phyloP scores from a whole-genome alignment of 2,329 filamentous ascomycete genomes.

The Penicillium hesseltinei region DNA sequence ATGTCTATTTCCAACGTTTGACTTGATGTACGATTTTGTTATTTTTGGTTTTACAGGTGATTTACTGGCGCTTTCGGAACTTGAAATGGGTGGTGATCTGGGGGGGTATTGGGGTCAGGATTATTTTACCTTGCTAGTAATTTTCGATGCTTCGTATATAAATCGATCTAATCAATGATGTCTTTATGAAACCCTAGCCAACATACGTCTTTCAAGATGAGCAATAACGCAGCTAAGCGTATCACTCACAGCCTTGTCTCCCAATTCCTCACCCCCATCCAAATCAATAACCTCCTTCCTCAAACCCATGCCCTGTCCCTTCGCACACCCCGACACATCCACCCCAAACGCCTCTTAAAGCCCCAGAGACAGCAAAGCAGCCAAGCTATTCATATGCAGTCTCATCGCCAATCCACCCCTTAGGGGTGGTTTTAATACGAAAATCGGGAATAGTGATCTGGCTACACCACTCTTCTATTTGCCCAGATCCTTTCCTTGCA shows the following conservation, averaged over 20 bases:
- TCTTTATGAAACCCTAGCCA: background rate
- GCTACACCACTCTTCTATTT: too few species aligned
- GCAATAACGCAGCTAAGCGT: background rate
- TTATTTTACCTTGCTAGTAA: background rate
- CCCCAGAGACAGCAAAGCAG: too few species aligned
- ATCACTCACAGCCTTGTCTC: background rate
- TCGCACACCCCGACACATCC: too few species aligned
- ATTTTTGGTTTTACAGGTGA: background rate
- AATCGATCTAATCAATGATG: background rate
- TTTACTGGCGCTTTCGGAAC: background rate
- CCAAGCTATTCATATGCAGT: too few species aligned
- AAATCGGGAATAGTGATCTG: too few species aligned
- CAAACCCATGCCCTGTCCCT: too few species aligned
- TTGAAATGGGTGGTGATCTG: background rate
- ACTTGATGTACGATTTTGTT: background rate
- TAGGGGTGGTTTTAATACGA: too few species aligned
- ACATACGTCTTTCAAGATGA: background rate
- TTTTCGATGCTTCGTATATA: slow-evolving; percentile 1
- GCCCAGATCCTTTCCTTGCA: too few species aligned
- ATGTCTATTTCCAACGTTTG: slow-evolving; percentile 1
- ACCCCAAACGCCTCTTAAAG: too few species aligned
- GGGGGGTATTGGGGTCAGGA: background rate
- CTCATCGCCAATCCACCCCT: too few species aligned
- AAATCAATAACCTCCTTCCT: too few species aligned
- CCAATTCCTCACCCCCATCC: too few species aligned